Evolutionary conservation across 2,329 filamentous ascomycete genomes (phyloP), one percentile per base, ranked within the genome.

Genomic region (Graphium sp.): DNA sequence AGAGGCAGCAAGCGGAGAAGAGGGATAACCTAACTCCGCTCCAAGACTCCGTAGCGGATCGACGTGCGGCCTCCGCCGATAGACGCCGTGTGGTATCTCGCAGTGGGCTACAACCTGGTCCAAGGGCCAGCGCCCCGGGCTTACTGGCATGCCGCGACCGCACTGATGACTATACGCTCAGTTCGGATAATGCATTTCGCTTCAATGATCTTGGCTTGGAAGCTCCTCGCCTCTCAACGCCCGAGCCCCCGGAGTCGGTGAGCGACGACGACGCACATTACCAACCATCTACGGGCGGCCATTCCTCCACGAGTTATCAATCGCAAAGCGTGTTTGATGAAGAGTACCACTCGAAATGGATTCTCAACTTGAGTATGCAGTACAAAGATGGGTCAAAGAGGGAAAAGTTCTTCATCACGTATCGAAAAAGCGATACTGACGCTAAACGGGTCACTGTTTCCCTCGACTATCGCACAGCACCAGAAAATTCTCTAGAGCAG

Each of bases 381-480:
- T 98, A 94, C 50, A 73, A 85, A 34, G 89, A 98, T 53, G 76
- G 78, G 42, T 91, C 85, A 9, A 80, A 81, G 41, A 70, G 87
- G 24, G 89, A 98, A 50, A 98, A 98, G 50, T 95, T 95, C 58
- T 98, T 95, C 49, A 75, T 98, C 37, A 95, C 89, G 0, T 98
- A 81, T 48, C 81, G 84, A 26, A 78, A 92, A 48, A 66, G 68
- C 26, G 74, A 81, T 5, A 77, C 70, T 36, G 60, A 71, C 35
- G 93, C 85, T 81, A 72, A 83, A 31, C 68, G 87, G 28, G 78
- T 98, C 28, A 95, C 89, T 3, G 74, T 98, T 18, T 94, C 89
- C 1, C 71, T 91, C 41, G 89, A 98, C 53, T 98, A 95, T 51
- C 74, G 84, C 34, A 60, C 78, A 44, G 77, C 83, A 5, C 74